Evolutionary conservation across 2,329 filamentous ascomycete genomes (phyloP).

Genomic region (Beauveria brongniartii): DNA sequence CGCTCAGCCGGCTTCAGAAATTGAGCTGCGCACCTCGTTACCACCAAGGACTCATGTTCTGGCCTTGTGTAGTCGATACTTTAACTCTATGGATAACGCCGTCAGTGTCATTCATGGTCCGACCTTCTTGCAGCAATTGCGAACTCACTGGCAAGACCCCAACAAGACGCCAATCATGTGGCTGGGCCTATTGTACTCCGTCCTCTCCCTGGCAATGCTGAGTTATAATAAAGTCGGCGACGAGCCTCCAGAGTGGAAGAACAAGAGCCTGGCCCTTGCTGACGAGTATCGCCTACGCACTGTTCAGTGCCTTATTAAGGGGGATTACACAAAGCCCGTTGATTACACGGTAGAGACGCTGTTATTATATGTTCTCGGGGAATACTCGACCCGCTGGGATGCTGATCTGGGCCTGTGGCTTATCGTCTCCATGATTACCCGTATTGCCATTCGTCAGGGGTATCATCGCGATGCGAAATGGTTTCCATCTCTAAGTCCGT

Average conservation of each 20-base stretch:
- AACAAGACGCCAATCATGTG: constrained; percentile 67
- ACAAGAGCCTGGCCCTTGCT: constrained; percentile 51
- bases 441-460: constrained; percentile 60
- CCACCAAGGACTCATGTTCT: constrained; percentile 78
- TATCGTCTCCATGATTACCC: constrained; percentile 46
- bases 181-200: constrained; percentile 68
- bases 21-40: constrained; percentile 70
- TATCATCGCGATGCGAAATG: constrained; percentile 72
- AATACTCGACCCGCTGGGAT: constrained; percentile 66
- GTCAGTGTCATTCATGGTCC: constrained; percentile 73
- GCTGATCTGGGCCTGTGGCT: constrained; percentile 61
- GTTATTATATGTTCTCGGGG: constrained; percentile 66
- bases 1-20: constrained; percentile 60
- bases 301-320: constrained; percentile 68
- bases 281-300: constrained; percentile 62
- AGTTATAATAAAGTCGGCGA: constrained; percentile 74
- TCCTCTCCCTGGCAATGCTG: constrained; percentile 69
- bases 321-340: constrained; percentile 68
- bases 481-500: constrained; percentile 63
- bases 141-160: constrained; percentile 61
- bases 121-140: constrained; percentile 70
- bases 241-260: constrained; percentile 70
- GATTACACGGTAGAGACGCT: constrained; percentile 73
- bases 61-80: constrained; percentile 79
- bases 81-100: constrained; percentile 70